Conservation (phyloP, 2,329 filamentous ascomycete species). For the Septoria petroselini region DNA sequence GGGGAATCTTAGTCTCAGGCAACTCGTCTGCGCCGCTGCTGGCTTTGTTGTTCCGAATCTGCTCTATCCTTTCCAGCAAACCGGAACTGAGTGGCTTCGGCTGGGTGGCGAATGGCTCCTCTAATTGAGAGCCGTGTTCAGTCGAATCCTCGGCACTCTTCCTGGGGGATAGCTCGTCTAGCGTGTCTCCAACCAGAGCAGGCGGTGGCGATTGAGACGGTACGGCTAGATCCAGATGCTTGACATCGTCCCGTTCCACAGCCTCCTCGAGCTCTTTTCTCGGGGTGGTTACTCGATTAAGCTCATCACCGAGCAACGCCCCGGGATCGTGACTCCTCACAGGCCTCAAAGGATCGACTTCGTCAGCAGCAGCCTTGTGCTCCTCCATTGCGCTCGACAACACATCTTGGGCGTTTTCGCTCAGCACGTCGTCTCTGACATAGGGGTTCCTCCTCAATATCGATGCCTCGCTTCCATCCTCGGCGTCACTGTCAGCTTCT, state of each 20-base stretch:
- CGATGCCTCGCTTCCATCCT: conserved; percentile 55
- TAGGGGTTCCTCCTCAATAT: background rate
- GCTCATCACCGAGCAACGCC: conserved; percentile 17
- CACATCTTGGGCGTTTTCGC: conserved; percentile 62
- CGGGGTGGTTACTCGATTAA: conserved; percentile 30
- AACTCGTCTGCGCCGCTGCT: conserved; percentile 24
- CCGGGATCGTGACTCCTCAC: conserved; percentile 22
- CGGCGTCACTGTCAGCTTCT: conserved; percentile 16
- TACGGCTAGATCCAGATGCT: conserved; percentile 60
- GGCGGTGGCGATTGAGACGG: conserved; percentile 34
- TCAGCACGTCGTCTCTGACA: conserved; percentile 42
- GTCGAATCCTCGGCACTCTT: background rate
- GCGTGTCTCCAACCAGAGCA: conserved; percentile 20
- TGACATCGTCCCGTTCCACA: conserved; percentile 53
- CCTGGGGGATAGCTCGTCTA: conserved; percentile 6
- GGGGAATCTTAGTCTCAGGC: conserved; percentile 38
- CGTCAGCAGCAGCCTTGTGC: conserved; percentile 41
- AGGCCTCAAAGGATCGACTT: conserved; percentile 20
- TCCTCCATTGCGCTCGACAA: conserved; percentile 65
- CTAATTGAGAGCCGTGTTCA: conserved; percentile 2
- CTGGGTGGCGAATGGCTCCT: conserved; percentile 34
- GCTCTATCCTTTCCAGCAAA: conserved; percentile 39
- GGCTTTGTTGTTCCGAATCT: conserved; percentile 36
- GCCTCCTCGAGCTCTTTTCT: conserved; percentile 35
- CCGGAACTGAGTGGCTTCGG: conserved; percentile 39